These are phyloP conservation scores for Alternaria sp. DNA, from an alignment of 2,329 filamentous ascomycete genomes.

Conservation along the genomic window DNA sequence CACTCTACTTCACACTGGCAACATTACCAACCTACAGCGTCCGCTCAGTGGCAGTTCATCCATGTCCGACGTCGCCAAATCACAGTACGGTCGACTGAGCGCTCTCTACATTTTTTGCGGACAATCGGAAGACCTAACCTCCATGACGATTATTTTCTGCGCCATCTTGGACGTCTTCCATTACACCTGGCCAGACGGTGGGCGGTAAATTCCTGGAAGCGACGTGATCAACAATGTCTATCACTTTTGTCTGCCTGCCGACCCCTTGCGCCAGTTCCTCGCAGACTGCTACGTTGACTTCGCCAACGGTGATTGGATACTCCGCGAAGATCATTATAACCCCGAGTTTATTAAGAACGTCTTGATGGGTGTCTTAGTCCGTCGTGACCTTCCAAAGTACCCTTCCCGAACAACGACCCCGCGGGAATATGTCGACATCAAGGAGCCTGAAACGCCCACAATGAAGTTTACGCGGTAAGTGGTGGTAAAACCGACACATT, in stretches of 20 bases:
- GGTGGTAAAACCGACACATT: background rate
- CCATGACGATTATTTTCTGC: background rate
- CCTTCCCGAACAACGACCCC: background rate
- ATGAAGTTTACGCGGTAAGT: background rate
- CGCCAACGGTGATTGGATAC: background rate
- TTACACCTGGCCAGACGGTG: background rate
- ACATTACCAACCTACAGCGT: background rate
- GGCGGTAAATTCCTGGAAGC: background rate
- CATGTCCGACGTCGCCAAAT: background rate
- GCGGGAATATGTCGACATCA: background rate
- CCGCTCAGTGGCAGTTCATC: background rate
- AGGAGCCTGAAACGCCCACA: background rate
- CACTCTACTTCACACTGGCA: background rate
- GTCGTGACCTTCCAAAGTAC: background rate
- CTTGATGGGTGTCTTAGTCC: background rate
- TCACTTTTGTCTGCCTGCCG: background rate
- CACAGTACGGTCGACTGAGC: background rate
- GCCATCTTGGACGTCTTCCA: background rate
- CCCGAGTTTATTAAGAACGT: background rate
- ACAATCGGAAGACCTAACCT: background rate
- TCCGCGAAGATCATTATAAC: background rate
- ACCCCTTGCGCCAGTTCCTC: background rate
- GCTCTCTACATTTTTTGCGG: background rate
- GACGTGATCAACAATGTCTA: slow-evolving; percentile 2
- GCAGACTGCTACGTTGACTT: background rate